phyloP scores from a whole-genome alignment of 345 rosid species.

The Odontarrhena argentea region DNA sequence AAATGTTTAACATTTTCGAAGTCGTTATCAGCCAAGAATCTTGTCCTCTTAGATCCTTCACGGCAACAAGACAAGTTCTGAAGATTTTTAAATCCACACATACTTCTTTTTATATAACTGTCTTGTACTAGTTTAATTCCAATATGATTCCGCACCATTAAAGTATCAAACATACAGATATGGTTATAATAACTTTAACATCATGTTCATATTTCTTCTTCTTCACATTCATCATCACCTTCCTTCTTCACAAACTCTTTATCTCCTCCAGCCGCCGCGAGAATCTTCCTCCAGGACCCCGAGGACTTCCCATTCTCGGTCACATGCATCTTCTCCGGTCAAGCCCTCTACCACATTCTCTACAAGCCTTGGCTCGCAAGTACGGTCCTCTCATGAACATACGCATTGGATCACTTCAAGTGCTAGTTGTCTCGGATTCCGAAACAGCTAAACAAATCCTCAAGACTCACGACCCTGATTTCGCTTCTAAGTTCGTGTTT shows the following conservation, averaged over 20 bases:
- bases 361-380: constrained; percentile 49
- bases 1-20: too few species aligned
- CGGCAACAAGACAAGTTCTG: constrained; percentile 33
- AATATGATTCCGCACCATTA: background rate
- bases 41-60: constrained; percentile 24
- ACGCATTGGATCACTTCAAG: constrained; percentile 45
- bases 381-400: constrained; percentile 68
- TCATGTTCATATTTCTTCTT: constrained; percentile 17
- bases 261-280: background rate
- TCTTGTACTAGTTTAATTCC: background rate
- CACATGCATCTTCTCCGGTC: constrained; percentile 67
- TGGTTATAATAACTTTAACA: background rate
- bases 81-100: background rate
- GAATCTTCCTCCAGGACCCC: constrained; percentile 59
- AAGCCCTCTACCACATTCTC: constrained; percentile 47
- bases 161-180: background rate
- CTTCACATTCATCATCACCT: constrained; percentile 23
- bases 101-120: background rate
- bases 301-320: constrained; percentile 64
- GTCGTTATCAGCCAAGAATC: constrained; percentile 28
- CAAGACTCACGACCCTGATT: constrained; percentile 54
- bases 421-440: constrained; percentile 55
- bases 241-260: constrained; percentile 29
- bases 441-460: constrained; percentile 49
- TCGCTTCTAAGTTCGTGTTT: constrained; percentile 58